Percentiles rank a stretch among this genome's conserved stretches.
These are phyloP conservation scores for Candida glucosophila DNA, from an alignment of 1,139 yeast genomes.

Conservation along the genomic window DNA sequence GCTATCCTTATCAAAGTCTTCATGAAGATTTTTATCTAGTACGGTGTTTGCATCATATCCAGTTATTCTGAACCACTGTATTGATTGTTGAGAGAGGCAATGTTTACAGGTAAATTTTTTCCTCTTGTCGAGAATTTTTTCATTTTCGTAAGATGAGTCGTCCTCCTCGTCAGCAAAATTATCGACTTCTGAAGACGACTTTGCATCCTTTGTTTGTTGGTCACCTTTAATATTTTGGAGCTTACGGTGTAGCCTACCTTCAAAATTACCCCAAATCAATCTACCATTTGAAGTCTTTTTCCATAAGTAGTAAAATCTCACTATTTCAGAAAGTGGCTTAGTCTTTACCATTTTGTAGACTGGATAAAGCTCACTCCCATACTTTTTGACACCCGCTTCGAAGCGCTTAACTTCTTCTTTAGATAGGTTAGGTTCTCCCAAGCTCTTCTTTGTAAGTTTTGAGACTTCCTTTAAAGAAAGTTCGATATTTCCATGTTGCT, in stretches of 20 bases:
- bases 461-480: slow-evolving; percentile 32
- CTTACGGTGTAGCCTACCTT: slow-evolving; percentile 59
- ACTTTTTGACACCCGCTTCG: slow-evolving; percentile 64
- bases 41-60: slow-evolving; percentile 39
- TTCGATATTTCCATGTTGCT: slow-evolving; percentile 39
- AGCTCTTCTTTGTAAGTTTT: slow-evolving; percentile 43
- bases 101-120: slow-evolving; percentile 52
- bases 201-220: slow-evolving; percentile 11
- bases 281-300: slow-evolving; percentile 75
- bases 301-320: slow-evolving; percentile 83
- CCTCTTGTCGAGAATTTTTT: slow-evolving; percentile 27
- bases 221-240: slow-evolving; percentile 28
- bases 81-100: slow-evolving; percentile 47
- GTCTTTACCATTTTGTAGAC: slow-evolving; percentile 62
- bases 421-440: slow-evolving; percentile 71
- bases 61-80: slow-evolving; percentile 66
- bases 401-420: slow-evolving; percentile 56
- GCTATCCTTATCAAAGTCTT: slow-evolving; percentile 15
- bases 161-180: slow-evolving; percentile 56
- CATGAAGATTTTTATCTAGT: slow-evolving; percentile 11
- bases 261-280: slow-evolving; percentile 73
- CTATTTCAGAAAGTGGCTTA: slow-evolving; percentile 69
- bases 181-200: slow-evolving; percentile 15
- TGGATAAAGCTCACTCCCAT: slow-evolving; percentile 76
- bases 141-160: slow-evolving; percentile 59